Evolutionary conservation across 2,329 filamentous ascomycete genomes (phyloP).

Genomic region (Alternaria triticina): DNA sequence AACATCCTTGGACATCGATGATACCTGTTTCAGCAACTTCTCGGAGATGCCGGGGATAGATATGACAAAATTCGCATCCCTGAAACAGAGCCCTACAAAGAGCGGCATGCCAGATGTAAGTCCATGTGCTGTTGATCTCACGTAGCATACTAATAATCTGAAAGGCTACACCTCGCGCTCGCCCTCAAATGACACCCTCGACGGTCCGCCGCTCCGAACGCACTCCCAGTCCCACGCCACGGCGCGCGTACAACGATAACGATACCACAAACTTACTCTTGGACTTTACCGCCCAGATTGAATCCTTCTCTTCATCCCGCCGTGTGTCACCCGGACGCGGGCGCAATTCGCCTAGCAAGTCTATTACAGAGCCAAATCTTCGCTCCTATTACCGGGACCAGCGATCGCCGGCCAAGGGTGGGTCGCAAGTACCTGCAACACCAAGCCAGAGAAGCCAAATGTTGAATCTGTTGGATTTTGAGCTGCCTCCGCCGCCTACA

Average conservation of each 20-base stretch:
- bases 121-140: not conserved
- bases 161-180: conserved; percentile 45
- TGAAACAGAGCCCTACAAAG: conserved; percentile 65
- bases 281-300: conserved; percentile 85
- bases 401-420: conserved; percentile 41
- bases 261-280: conserved; percentile 80
- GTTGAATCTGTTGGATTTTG: conserved; percentile 72
- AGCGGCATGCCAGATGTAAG: conserved; percentile 30
- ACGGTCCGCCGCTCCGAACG: conserved; percentile 54
- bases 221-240: conserved; percentile 61
- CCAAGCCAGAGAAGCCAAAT: conserved; percentile 42
- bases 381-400: conserved; percentile 43
- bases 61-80: conserved; percentile 79
- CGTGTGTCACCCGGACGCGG: conserved; percentile 46
- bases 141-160: conserved; percentile 5
- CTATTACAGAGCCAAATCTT: conserved; percentile 59
- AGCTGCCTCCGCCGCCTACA: conserved; percentile 91
- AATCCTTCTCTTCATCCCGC: conserved; percentile 56
- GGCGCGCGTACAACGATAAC: conserved; percentile 55
- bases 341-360: conserved; percentile 59
- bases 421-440: conserved; percentile 34
- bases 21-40: conserved; percentile 83
- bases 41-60: conserved; percentile 80
- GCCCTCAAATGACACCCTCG: conserved; percentile 55
- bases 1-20: conserved; percentile 59